Conservation (phyloP, 176 grass and related monocot species). For the Musa beccarii region DNA sequence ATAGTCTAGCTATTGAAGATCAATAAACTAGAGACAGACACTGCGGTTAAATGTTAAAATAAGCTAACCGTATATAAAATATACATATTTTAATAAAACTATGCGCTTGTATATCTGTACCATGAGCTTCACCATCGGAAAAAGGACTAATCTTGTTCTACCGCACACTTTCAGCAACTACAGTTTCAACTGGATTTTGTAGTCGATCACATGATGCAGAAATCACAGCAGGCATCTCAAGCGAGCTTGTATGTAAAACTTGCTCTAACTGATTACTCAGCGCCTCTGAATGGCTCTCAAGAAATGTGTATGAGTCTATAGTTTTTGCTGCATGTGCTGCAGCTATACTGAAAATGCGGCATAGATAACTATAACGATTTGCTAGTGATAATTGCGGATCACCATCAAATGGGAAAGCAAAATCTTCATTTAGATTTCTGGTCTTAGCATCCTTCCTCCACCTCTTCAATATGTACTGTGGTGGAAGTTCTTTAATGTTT, state of each 20-base stretch:
- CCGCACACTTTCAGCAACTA: neutral
- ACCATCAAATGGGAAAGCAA: neutral
- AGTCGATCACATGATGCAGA: neutral
- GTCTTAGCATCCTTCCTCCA: conserved; percentile 23
- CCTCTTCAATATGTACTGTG: conserved; percentile 13
- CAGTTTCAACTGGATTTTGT: conserved; percentile 10
- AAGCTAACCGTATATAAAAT: neutral
- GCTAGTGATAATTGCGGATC: neutral
- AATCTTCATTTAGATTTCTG: neutral
- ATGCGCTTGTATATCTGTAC: neutral
- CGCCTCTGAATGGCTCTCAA: neutral
- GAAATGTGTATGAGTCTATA: neutral
- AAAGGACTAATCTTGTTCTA: neutral
- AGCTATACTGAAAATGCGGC: conserved; percentile 11
- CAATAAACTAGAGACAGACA: neutral
- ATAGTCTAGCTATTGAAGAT: neutral
- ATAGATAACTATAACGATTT: neutral
- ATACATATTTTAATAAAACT: neutral
- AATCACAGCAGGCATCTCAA: conserved; percentile 3
- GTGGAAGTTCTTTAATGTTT: conserved; percentile 19
- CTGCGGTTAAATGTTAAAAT: neutral
- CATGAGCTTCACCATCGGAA: neutral
- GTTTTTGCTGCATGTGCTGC: conserved; percentile 4
- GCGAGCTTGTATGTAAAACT: neutral
- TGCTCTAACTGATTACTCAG: neutral